phyloP scores from a whole-genome alignment of 192 early-diverging fungal species.

The Coemansia sp. region DNA sequence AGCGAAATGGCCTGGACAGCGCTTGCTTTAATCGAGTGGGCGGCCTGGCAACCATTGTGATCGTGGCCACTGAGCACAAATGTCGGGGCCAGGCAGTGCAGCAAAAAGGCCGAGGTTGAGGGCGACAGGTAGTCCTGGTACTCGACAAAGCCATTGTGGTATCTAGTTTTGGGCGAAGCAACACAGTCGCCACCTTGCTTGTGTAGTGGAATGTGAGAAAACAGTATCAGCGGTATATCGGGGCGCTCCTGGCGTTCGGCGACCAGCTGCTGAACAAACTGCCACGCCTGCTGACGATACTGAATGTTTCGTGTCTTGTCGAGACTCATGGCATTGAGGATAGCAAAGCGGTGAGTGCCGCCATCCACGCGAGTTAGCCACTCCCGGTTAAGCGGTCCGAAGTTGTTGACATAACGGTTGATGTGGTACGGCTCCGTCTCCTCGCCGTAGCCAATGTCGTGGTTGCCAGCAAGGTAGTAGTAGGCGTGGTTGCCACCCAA shows the following conservation, averaged over 20 bases:
- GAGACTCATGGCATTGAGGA: slow-evolving; percentile 54
- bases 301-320: slow-evolving; percentile 42
- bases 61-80: slow-evolving; percentile 69
- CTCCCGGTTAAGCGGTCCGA: slow-evolving; percentile 59
- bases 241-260: slow-evolving; percentile 26
- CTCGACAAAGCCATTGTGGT: slow-evolving; percentile 53
- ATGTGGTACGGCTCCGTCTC: slow-evolving; percentile 59
- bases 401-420: slow-evolving; percentile 58
- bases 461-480: slow-evolving; percentile 65
- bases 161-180: slow-evolving; percentile 38
- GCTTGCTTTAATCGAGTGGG: slow-evolving; percentile 25
- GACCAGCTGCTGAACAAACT: slow-evolving; percentile 52
- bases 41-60: slow-evolving; percentile 62
- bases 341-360: slow-evolving; percentile 30
- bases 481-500: slow-evolving; percentile 20
- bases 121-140: slow-evolving; percentile 67
- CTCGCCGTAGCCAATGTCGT: slow-evolving; percentile 69
- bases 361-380: slow-evolving; percentile 23
- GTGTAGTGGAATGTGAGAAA: slow-evolving; percentile 66
- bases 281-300: slow-evolving; percentile 61
- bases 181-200: slow-evolving; percentile 63
- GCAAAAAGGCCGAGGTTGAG: slow-evolving; percentile 58
- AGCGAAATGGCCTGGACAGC: slow-evolving; percentile 10
- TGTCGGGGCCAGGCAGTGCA: slow-evolving; percentile 59
- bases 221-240: slow-evolving; percentile 55